These are phyloP conservation scores for Solanum arcanum DNA, from an alignment of 257 asterid species.

Conservation along the genomic window DNA sequence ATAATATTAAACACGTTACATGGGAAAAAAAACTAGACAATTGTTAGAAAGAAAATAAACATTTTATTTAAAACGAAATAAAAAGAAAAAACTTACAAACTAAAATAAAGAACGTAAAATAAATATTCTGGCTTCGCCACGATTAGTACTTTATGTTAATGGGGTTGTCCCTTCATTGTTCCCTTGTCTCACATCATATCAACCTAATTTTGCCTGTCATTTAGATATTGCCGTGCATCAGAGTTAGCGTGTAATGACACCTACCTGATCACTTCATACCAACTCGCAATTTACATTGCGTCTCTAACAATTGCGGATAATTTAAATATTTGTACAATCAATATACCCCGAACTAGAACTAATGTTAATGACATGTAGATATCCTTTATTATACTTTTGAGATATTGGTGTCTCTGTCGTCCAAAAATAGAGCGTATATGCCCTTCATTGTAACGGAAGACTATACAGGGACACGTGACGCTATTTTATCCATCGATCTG, in stretches of 20 bases:
- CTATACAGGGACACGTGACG: accelerated
- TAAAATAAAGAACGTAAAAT: neutral
- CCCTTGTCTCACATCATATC: slow-evolving; percentile 10
- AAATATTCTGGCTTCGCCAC: neutral
- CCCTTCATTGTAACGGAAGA: accelerated
- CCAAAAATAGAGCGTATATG: too few species aligned
- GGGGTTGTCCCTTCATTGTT: slow-evolving; percentile 22
- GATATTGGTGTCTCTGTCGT: accelerated
- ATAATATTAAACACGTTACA: too few species aligned
- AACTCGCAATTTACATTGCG: neutral
- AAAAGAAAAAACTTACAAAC: neutral
- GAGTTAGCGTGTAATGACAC: neutral
- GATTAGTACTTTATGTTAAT: neutral
- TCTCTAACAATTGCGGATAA: neutral
- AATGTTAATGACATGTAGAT: too few species aligned
- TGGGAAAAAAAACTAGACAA: too few species aligned
- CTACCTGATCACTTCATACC: neutral
- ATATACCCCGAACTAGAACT: too few species aligned
- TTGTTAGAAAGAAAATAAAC: neutral
- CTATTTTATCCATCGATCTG: accelerated
- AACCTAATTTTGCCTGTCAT: slow-evolving; percentile 20
- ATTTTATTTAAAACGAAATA: too few species aligned
- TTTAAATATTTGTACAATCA: neutral
- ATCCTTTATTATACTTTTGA: accelerated
- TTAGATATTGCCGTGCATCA: neutral